Evolutionary conservation across 306 rosid genomes (phyloP), one percentile per base, ranked within the genome.

Genomic region (Boehmeria nivea): DNA sequence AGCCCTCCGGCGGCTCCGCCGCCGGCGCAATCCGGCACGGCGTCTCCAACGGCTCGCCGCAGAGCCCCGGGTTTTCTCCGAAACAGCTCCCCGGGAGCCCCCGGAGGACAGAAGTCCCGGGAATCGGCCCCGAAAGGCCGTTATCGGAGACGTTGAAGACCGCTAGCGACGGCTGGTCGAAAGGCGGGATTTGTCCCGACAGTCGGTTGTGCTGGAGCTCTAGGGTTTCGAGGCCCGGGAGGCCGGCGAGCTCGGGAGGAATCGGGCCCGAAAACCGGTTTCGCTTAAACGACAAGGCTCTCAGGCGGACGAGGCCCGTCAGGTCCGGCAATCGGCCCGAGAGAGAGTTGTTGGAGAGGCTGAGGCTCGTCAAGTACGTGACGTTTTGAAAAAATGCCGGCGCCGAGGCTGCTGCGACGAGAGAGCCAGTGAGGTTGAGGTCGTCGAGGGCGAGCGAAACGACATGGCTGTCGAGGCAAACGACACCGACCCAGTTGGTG

Each of bases 401-500:
- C 38, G 38, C 11, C 7, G 38, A 33, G 38, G 38, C 5, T n/a
- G n/a, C n/a, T n/a, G n/a, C n/a, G 22, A 85, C 81, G 16, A 85
- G 71, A 53, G 57, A 40, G 14, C 86, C 94, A 40, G 57, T 43
- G 42, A 85, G 89, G 33, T 76, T 44, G 59, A 77, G 60, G 16
- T 76, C 86, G 62, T 79, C 69, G 43, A 85, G 72, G 6, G 39
- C 70, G 64, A 85, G 62, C 12, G 59, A 42, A 59, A 81, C 73
- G 57, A 81, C 89, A 64, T 79, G 94, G 69, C 84, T 59, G 58
- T 79, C 74, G 7, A 76, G 73, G 63, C 94, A 81, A 20, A 47
- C 59, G 38, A 85, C 70, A 11, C 94, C 94, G 19, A 50, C n/a
- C 94, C 94, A 81, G 63, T 48, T 74, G 63, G 82, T 79, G 20